A percentile compares a stretch with the other conserved stretches of the same genome.
phyloP scores from a whole-genome alignment of 441 rosid species.

The Codiaeum variegatum region DNA sequence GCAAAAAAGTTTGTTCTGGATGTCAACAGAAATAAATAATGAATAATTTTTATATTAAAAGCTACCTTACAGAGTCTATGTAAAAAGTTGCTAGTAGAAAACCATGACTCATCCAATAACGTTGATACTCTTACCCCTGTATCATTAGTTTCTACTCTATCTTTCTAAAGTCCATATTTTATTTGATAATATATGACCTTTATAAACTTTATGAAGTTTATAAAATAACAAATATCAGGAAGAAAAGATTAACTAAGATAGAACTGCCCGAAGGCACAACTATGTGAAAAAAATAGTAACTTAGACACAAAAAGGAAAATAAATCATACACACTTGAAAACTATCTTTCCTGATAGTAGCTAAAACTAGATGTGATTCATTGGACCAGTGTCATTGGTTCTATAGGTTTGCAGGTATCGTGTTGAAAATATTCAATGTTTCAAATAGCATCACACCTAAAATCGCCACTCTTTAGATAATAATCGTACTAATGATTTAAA shows the following conservation, averaged over 20 bases:
- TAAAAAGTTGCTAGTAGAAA: conserved; percentile 75
- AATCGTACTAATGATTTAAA: neutral
- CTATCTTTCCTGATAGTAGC: neutral
- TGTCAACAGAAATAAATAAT: neutral
- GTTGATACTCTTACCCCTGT: conserved; percentile 46
- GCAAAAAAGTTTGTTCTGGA: conserved; percentile 1
- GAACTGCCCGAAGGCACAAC: neutral
- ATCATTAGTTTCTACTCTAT: conserved; percentile 29
- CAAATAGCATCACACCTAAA: neutral
- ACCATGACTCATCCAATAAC: conserved; percentile 76
- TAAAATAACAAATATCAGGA: conserved; percentile 10
- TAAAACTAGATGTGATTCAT: neutral
- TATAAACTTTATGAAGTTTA: conserved; percentile 52
- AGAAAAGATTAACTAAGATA: neutral
- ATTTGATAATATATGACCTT: conserved; percentile 79
- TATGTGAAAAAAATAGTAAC: neutral
- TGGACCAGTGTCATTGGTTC: neutral
- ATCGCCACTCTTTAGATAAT: neutral
- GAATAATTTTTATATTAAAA: conserved; percentile 1
- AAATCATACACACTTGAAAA: neutral
- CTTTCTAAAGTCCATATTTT: conserved; percentile 77
- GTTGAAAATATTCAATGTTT: neutral
- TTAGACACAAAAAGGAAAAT: neutral
- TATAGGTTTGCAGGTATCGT: neutral
- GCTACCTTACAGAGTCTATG: conserved; percentile 72